phyloP scores from a whole-genome alignment of 495 filamentous ascomycete genomes.

The Tuber magnatum region DNA sequence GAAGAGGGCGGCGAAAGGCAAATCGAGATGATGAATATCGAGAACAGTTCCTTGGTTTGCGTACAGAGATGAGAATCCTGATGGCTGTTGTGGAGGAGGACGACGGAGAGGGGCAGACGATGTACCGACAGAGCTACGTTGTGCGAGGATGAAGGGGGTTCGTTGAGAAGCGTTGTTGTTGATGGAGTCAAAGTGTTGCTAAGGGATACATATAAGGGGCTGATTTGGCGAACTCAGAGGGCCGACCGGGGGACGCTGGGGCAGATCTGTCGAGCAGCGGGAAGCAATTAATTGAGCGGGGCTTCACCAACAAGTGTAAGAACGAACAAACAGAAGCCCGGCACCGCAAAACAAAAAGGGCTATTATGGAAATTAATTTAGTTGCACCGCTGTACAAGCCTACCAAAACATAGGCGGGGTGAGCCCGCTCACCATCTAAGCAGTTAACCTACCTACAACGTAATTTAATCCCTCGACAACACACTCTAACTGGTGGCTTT shows the following conservation, averaged over 20 bases:
- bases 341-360: slow-evolving; percentile 23
- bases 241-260: background rate
- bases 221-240: slow-evolving; percentile 4
- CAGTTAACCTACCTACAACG: background rate
- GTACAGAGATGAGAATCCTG: slow-evolving; percentile 23
- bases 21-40: slow-evolving; percentile 22
- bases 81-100: slow-evolving; percentile 16
- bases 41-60: slow-evolving; percentile 22
- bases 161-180: background rate
- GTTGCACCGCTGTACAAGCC: slow-evolving; percentile 18
- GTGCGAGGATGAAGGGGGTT: background rate
- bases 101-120: slow-evolving; percentile 1
- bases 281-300: slow-evolving; percentile 4
- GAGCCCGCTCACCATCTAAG: slow-evolving; percentile 14
- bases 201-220: slow-evolving; percentile 1
- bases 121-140: slow-evolving; percentile 1
- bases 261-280: background rate
- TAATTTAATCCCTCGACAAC: background rate
- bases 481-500: slow-evolving; percentile 24
- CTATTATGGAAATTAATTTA: slow-evolving; percentile 32
- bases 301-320: slow-evolving; percentile 8
- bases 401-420: slow-evolving; percentile 30
- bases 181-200: background rate
- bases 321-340: slow-evolving; percentile 16
- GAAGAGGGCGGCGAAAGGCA: slow-evolving; percentile 21